phyloP scores from a whole-genome alignment of 2,329 filamentous ascomycete species.

The Pleurostoma richardsiae region DNA sequence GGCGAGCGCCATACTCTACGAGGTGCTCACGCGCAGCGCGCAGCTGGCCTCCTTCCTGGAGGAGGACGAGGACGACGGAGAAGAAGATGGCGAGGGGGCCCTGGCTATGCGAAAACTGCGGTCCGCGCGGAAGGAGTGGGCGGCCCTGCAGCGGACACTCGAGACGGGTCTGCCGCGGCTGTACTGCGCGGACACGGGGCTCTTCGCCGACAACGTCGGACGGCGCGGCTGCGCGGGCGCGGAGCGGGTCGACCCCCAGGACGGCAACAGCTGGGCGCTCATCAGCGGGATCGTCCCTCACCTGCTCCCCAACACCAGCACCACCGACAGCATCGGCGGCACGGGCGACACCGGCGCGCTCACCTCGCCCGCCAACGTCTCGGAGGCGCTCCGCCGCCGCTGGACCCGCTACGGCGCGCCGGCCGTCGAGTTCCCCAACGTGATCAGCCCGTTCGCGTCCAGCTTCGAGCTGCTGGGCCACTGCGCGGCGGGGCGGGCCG shows the following conservation, averaged over 20 bases:
- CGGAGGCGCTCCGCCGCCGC: slow-evolving; percentile 8
- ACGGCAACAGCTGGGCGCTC: slow-evolving; percentile 11
- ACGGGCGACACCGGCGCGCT: background rate
- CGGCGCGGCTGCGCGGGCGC: slow-evolving; percentile 1
- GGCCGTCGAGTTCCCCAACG: slow-evolving; percentile 23
- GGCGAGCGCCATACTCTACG: slow-evolving; percentile 46
- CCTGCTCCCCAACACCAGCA: background rate
- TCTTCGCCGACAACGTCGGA: slow-evolving; percentile 13
- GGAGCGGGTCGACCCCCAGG: slow-evolving; percentile 6
- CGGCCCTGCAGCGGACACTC: background rate
- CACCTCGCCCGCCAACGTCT: background rate
- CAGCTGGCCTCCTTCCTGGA: slow-evolving; percentile 38
- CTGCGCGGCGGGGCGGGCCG: slow-evolving; percentile 13
- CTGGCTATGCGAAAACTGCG: background rate
- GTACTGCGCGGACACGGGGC: slow-evolving; percentile 8
- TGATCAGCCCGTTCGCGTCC: slow-evolving; percentile 28
- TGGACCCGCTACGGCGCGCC: slow-evolving; percentile 14
- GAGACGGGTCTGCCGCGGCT: slow-evolving; percentile 17
- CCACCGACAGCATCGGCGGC: too few relatives aligned
- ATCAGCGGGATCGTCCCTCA: slow-evolving; percentile 2
- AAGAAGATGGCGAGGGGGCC: background rate
- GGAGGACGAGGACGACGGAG: slow-evolving; percentile 15
- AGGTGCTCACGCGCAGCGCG: slow-evolving; percentile 42
- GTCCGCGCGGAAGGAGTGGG: background rate
- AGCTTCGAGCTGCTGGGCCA: slow-evolving; percentile 27